Conservation (phyloP, 768 basidiomycete genomes). For the Boletus vermiculosoides region DNA sequence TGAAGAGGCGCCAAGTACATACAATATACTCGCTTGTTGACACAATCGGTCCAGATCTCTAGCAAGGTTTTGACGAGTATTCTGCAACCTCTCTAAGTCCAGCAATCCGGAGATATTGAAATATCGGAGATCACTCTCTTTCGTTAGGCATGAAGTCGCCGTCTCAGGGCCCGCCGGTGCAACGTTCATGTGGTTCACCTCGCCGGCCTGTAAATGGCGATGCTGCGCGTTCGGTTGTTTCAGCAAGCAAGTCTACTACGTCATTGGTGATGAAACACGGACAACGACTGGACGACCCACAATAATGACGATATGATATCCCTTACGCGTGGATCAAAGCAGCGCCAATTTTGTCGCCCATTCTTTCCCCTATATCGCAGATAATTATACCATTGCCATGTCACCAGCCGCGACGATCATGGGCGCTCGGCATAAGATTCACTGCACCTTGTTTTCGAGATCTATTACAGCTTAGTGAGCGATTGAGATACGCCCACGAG, state of each 20-base stretch:
- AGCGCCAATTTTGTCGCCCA: neutral
- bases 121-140: neutral
- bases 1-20: conserved; percentile 1
- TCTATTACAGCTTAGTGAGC: neutral
- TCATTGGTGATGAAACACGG: neutral
- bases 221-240: conserved; percentile 4
- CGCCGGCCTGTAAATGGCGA: neutral
- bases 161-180: neutral
- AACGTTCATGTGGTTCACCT: neutral
- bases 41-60: conserved; percentile 4
- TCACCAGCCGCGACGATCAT: conserved; percentile 7
- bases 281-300: neutral
- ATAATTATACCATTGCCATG: neutral
- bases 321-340: neutral
- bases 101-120: neutral
- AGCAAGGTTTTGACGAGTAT: neutral
- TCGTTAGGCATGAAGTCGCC: neutral
- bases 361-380: neutral
- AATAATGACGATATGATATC: neutral
- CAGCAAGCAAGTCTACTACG: neutral
- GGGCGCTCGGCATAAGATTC: conserved; percentile 1
- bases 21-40: conserved; percentile 8
- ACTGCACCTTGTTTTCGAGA: neutral
- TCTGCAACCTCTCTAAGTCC: neutral
- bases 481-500: conserved; percentile 4